Conservation (phyloP, 352 stramenopile genomes). For the Hyaloperonospora arabidopsidis region DNA sequence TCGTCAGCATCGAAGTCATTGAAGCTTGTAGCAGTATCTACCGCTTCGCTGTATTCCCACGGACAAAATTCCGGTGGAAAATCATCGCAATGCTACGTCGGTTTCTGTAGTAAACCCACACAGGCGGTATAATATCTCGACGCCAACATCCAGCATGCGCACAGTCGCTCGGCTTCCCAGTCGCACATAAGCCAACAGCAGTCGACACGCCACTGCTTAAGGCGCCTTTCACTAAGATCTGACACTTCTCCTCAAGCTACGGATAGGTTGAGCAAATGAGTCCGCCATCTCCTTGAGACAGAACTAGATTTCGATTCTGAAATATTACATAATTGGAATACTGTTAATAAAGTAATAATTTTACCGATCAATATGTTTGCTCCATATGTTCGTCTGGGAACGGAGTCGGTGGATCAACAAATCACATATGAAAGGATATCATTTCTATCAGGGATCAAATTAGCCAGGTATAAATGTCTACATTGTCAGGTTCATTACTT, state of each 20-base stretch:
- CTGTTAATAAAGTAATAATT: no score
- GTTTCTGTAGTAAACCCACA: conserved; percentile 56
- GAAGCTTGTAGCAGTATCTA: conserved; percentile 6
- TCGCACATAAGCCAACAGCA: conserved; percentile 66
- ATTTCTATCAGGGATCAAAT: no score
- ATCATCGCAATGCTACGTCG: conserved; percentile 54
- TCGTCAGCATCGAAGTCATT: conserved; percentile 24
- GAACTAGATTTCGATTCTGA: no score
- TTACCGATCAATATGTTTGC: no score
- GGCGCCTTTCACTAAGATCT: conserved; percentile 43
- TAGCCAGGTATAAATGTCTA: no score
- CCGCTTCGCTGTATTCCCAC: conserved; percentile 47
- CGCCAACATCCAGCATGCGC: conserved; percentile 57
- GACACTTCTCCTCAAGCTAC: conserved; percentile 62
- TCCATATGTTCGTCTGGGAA: no score
- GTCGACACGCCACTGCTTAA: conserved; percentile 63
- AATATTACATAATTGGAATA: no score
- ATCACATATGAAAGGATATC: no score
- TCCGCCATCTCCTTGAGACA: conserved; percentile 6
- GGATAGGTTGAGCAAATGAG: conserved; percentile 3
- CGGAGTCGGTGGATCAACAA: no score
- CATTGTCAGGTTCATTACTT: no score
- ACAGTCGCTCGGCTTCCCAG: conserved; percentile 70
- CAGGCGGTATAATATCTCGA: conserved; percentile 66
- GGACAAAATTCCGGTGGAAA: conserved; percentile 65